Percentiles rank a stretch among this genome's conserved stretches.
phyloP scores from a whole-genome alignment of 2,329 filamentous ascomycete species.

The Botrytis squamosa region DNA sequence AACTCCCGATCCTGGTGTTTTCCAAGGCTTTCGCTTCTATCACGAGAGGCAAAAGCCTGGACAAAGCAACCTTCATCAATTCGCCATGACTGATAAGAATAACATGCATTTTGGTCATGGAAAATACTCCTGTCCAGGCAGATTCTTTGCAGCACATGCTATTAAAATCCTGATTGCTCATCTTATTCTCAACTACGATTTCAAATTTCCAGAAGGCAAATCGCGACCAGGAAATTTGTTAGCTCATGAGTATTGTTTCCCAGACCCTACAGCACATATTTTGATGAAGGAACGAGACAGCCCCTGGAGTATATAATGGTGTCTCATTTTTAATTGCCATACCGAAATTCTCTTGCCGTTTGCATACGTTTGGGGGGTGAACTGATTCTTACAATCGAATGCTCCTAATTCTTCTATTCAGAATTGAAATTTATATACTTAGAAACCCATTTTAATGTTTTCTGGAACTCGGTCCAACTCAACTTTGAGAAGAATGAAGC shows the following conservation, averaged over 20 bases:
- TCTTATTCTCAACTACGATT: constrained; percentile 39
- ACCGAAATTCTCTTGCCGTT: background rate
- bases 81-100: constrained; percentile 38
- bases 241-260: constrained; percentile 7
- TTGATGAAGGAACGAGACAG: background rate
- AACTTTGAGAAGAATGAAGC: background rate
- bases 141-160: constrained; percentile 43
- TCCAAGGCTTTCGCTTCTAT: constrained; percentile 23
- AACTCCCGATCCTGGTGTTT: constrained; percentile 12
- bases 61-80: constrained; percentile 28
- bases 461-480: background rate
- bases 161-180: constrained; percentile 48
- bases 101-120: constrained; percentile 43
- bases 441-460: background rate
- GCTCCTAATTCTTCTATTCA: background rate
- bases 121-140: constrained; percentile 44
- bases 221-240: constrained; percentile 55
- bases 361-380: background rate
- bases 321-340: background rate
- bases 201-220: constrained; percentile 58
- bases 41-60: constrained; percentile 6
- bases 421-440: background rate
- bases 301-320: background rate
- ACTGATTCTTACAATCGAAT: background rate
- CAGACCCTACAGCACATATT: constrained; percentile 23